Base-by-base conservation (phyloP, 768 basidiomycete species). In the Lentinula aciculospora region DNA sequence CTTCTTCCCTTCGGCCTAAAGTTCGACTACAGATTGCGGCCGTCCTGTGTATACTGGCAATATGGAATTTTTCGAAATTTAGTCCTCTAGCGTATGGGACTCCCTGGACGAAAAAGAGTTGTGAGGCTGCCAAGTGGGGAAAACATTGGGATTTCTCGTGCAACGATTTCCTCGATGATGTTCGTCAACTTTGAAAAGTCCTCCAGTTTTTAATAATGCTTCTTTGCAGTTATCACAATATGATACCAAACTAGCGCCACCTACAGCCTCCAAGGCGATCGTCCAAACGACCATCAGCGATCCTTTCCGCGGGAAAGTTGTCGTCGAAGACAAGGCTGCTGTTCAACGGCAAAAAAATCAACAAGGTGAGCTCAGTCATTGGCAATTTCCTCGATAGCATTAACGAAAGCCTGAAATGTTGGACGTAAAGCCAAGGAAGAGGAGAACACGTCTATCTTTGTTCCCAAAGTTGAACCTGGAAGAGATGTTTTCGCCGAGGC, bases 71-170 rank as follows among this genome's bases (percentile, higher is more conserved):
- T 72, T 72, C 75, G 39, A 80, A 86, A 66, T 87, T 94, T 66
- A 89, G 86, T 63, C 89, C 96, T 1, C 68, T 98, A 45, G 75
- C 81, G 0, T 98, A 99, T 67, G 97, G 92, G 0, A 82, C 73
- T 19, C 77, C 82, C 0, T 98, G 96, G 97, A 98, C 96, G 32
- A 91, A 80, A 73, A 67, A 65, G 7, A 78, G 91, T 60, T 98
- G 97, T 64, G 68, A 79, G 53, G 79, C 74, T 39, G 85, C 92
- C 1, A 86, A 84, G 67, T 95, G 93, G 92, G 63, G 96, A 39
- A 92, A 86, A 74, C 89, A 87, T 4, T 99, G 97, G 97, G 97
- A 99, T 72, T 98, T 98, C 69, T 81, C 85, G 28, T 99, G 95
- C 69, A 74, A 81, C 39, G 86, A 87, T n/a, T 91, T 88, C 74